These are phyloP conservation scores for Cronartium quercuum DNA, from an alignment of 1,284 basidiomycete species.

Conservation along the genomic window DNA sequence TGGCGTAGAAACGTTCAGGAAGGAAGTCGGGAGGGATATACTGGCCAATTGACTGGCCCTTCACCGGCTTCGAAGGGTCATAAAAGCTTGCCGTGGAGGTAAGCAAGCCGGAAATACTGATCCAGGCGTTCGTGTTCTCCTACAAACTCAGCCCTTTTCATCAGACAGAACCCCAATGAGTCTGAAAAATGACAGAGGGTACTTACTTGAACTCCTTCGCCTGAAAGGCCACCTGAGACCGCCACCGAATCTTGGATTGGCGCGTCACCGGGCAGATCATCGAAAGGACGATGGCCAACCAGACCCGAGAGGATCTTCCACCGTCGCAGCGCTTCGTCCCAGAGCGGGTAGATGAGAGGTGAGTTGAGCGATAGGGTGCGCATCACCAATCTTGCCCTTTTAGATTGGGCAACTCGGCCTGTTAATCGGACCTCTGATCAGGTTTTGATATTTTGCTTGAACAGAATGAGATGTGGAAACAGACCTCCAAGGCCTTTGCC, in stretches of 20 bases:
- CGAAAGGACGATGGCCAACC: conserved; percentile 36
- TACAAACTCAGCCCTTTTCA: background rate
- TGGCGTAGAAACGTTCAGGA: conserved; percentile 32
- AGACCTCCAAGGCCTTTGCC: conserved; percentile 36
- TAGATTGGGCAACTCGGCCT: conserved; percentile 37
- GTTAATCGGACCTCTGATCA: background rate
- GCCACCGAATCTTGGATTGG: conserved; percentile 5
- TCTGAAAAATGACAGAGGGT: background rate
- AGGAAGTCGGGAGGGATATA: conserved; percentile 29
- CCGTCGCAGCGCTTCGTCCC: conserved; percentile 35
- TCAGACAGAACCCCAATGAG: too few relatives aligned
- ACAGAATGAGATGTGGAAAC: background rate
- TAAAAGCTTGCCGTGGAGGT: conserved; percentile 30
- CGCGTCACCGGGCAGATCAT: conserved; percentile 20
- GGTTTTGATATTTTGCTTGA: background rate
- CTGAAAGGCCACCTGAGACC: conserved; percentile 16
- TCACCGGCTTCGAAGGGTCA: conserved; percentile 1
- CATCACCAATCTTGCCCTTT: conserved; percentile 36
- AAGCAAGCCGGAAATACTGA: conserved; percentile 33
- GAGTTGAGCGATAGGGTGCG: conserved; percentile 21
- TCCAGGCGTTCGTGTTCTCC: conserved; percentile 39
- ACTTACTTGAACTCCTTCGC: conserved; percentile 32
- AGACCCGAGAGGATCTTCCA: conserved; percentile 28
- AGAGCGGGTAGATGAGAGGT: conserved; percentile 19
- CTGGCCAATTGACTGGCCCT: conserved; percentile 7